Conservation (phyloP, 2,329 filamentous ascomycete genomes). For the Colletotrichum higginsianum region DNA sequence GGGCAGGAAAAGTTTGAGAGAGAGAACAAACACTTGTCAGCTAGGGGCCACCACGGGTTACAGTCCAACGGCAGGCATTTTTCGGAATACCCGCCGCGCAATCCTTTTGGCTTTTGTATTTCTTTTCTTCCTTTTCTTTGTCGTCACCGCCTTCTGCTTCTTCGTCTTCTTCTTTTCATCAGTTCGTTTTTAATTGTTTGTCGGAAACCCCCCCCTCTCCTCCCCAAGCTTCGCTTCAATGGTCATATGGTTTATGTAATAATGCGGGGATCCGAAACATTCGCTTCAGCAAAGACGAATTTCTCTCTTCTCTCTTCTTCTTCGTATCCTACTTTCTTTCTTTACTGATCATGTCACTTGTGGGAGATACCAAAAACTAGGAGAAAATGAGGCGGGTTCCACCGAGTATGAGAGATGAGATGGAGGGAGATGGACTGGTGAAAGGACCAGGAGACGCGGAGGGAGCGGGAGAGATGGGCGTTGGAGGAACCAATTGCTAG, state of each 20-base stretch:
- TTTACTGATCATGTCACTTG: background rate
- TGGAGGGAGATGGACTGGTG: background rate
- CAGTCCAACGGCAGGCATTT: constrained; percentile 37
- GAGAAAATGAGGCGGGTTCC: background rate
- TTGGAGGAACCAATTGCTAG: constrained; percentile 19
- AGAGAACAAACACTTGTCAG: constrained; percentile 5
- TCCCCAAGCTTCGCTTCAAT: constrained; percentile 34
- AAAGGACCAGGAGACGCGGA: background rate
- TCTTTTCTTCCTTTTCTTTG: background rate
- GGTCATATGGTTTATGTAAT: constrained; percentile 35
- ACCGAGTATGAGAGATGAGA: background rate
- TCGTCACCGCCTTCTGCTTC: constrained; percentile 34
- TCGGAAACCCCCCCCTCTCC: background rate
- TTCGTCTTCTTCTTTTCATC: constrained; percentile 37
- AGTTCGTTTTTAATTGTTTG: constrained; percentile 32
- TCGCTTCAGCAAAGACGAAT: constrained; percentile 40
- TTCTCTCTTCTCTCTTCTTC: background rate
- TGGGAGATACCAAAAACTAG: background rate
- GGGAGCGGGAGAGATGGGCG: background rate
- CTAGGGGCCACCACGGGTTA: constrained; percentile 18
- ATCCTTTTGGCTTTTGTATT: constrained; percentile 6
- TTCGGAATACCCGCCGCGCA: constrained; percentile 41
- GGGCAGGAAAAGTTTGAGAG: constrained; percentile 37
- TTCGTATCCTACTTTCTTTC: too few species aligned
- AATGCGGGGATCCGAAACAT: constrained; percentile 36